Conservation (phyloP, 768 basidiomycete genomes). For the Kockovaella imperatae region DNA sequence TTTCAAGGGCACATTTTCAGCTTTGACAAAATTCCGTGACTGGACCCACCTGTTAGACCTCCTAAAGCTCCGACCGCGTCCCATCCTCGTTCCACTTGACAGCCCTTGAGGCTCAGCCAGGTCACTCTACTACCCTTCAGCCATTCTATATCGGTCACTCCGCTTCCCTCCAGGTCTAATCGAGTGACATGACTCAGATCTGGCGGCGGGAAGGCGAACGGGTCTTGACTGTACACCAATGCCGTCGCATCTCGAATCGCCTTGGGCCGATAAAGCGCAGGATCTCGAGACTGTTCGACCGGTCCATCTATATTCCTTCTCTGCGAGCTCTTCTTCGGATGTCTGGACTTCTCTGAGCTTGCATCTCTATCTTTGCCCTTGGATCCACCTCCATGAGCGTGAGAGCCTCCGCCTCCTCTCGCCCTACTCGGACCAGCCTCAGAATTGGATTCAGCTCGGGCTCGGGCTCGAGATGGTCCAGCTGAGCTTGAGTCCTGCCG, state of each 20-base stretch:
- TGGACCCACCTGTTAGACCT: slow-evolving; percentile 25
- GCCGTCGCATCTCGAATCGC: slow-evolving; percentile 30
- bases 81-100: slow-evolving; percentile 25
- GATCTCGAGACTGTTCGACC: slow-evolving; percentile 10
- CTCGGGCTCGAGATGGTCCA: neutral
- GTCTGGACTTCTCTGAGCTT: no score
- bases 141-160: slow-evolving; percentile 22
- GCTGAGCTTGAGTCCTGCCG: neutral
- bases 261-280: slow-evolving; percentile 28
- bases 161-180: slow-evolving; percentile 30
- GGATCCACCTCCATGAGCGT: neutral
- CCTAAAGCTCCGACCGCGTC: slow-evolving; percentile 29
- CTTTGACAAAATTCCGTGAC: neutral
- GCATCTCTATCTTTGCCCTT: no score
- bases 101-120: slow-evolving; percentile 34
- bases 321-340: neutral
- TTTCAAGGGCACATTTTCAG: slow-evolving; percentile 7
- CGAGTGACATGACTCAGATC: slow-evolving; percentile 13
- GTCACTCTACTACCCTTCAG: slow-evolving; percentile 21
- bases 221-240: slow-evolving; percentile 21
- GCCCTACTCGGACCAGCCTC: slow-evolving; percentile 1
- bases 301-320: neutral
- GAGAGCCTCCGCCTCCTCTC: no score
- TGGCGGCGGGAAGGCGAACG: slow-evolving; percentile 28
- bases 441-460: neutral